Percentiles rank a stretch among this genome's conserved stretches.
Evolutionary conservation across 495 filamentous ascomycete species (phyloP).

Genomic region (Penicillium fimorum): DNA sequence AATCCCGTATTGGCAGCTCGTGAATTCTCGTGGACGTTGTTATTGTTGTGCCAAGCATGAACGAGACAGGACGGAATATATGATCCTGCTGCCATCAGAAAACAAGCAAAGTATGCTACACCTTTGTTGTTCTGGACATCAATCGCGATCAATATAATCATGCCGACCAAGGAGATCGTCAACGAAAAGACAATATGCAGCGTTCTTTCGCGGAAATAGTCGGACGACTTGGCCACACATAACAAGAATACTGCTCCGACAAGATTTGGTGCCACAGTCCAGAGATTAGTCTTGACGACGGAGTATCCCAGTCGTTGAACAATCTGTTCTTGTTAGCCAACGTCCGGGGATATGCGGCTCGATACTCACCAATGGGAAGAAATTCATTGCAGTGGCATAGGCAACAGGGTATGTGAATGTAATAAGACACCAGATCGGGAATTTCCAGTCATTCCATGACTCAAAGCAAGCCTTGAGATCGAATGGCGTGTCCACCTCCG

Average conservation of each 20-base stretch:
- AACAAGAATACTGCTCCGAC: slow-evolving; percentile 63
- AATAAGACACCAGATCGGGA: slow-evolving; percentile 35
- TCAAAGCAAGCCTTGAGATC: slow-evolving; percentile 29
- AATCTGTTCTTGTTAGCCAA: slow-evolving; percentile 34
- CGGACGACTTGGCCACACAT: slow-evolving; percentile 61
- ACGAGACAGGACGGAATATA: slow-evolving; percentile 43
- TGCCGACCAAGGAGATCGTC: slow-evolving; percentile 64
- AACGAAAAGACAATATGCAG: slow-evolving; percentile 67
- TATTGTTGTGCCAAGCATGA: slow-evolving; percentile 68
- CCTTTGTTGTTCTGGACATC: slow-evolving; percentile 54
- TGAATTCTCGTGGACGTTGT: slow-evolving; percentile 64
- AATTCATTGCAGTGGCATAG: slow-evolving; percentile 36
- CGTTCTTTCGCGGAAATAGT: slow-evolving; percentile 59
- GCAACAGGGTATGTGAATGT: slow-evolving; percentile 37
- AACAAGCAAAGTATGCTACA: slow-evolving; percentile 70
- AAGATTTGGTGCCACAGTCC: slow-evolving; percentile 67
- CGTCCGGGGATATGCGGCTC: too few species aligned
- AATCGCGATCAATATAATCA: slow-evolving; percentile 64
- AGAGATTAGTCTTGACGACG: slow-evolving; percentile 65
- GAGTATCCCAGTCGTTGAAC: slow-evolving; percentile 57
- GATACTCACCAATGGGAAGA: slow-evolving; percentile 32
- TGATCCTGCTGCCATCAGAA: slow-evolving; percentile 67
- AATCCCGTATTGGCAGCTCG: slow-evolving; percentile 42
- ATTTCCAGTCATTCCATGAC: slow-evolving; percentile 36
- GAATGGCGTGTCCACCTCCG: slow-evolving; percentile 27